A percentile compares a stretch with the other conserved stretches of the same genome.
These are phyloP conservation scores for Psilocybe tampanensis DNA, from an alignment of 768 basidiomycete genomes.

Conservation along the genomic window DNA sequence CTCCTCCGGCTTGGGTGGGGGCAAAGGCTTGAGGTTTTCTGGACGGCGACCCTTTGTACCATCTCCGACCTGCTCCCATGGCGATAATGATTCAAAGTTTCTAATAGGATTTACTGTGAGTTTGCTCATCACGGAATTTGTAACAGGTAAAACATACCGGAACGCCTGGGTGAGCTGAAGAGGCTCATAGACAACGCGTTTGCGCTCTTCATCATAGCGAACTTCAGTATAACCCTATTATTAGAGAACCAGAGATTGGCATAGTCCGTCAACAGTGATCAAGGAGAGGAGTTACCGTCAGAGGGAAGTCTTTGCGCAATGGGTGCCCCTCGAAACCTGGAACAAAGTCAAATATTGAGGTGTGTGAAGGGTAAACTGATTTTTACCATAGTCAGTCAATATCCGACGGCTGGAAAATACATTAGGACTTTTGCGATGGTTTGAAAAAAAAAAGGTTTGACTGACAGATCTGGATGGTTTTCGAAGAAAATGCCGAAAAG, in stretches of 20 bases:
- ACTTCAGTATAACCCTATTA: conserved; percentile 95
- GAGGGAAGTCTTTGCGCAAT: conserved; percentile 95
- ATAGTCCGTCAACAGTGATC: not conserved
- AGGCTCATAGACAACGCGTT: conserved; percentile 97
- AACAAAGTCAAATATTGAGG: conserved; percentile 7
- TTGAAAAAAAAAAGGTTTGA: conserved; percentile 16
- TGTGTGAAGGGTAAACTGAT: not conserved
- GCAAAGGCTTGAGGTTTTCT: conserved; percentile 73
- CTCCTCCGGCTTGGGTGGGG: conserved; percentile 76
- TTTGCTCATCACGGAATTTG: not conserved
- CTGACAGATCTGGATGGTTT: conserved; percentile 94
- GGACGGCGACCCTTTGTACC: conserved; percentile 56
- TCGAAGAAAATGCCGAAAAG: conserved; percentile 96
- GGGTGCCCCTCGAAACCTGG: conserved; percentile 96
- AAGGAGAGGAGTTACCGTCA: conserved; percentile 65
- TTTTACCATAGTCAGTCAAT: conserved; percentile 92
- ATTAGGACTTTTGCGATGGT: conserved; percentile 7
- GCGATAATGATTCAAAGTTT: conserved; percentile 90
- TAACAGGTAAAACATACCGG: conserved; percentile 55
- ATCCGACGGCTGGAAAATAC: conserved; percentile 76
- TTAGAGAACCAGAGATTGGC: conserved; percentile 1
- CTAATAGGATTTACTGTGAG: conserved; percentile 39
- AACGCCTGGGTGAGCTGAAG: conserved; percentile 97
- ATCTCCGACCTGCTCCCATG: conserved; percentile 94
- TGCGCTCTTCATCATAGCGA: conserved; percentile 96